Base-by-base conservation (phyloP, 2,329 filamentous ascomycete genomes). In the Colletotrichum sp. region DNA sequence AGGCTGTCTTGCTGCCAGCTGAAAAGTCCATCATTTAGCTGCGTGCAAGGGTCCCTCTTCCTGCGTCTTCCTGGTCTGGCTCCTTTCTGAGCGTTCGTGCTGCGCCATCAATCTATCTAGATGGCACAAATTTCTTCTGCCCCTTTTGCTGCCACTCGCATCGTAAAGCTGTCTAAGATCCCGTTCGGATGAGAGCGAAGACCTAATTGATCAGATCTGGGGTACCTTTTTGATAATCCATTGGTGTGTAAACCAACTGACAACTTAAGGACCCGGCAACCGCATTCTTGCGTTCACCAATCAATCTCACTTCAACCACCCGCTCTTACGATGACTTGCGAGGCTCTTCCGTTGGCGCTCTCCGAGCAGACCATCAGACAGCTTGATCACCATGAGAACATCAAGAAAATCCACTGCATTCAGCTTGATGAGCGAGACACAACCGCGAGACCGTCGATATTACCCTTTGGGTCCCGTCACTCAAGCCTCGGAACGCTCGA, bases 401-500 rank as follows among this genome's bases (percentile, higher is more conserved):
- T 64, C 32, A 34, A 13, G 12, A 64, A 19, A 34, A 30, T 59
- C 12, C 27, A 59, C 29, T 62, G 59, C 25, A 65, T 65, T 25
- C 11, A 19, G 29, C 22, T 65, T n/a, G n/a, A 82, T 25, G n/a
- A 52, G 12, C 44, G 44, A 52, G n/a, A 22, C 44, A 52, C n/a
- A 22, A 19, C 19, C 22, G 30, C 30, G 12, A 11, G 32, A 22
- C 59, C 59, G n/a, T 32, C 59, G 19, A 63, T 19, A 25, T n/a
- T 63, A 22, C 30, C 16, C 19, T 22, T 44, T 64, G 72, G 78
- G 36, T 55, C 69, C 55, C 66, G 75, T 67, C 52, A 61, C 69
- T 80, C 79, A 22, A 82, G 79, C 30, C 59, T 82, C 25, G 82
- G 82, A 29, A 78, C 76, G 52, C 78, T 84, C 59, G 80, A 81